phyloP scores from a whole-genome alignment of 2,329 filamentous ascomycete genomes.

The Ophidiomyces ophidiicola region DNA sequence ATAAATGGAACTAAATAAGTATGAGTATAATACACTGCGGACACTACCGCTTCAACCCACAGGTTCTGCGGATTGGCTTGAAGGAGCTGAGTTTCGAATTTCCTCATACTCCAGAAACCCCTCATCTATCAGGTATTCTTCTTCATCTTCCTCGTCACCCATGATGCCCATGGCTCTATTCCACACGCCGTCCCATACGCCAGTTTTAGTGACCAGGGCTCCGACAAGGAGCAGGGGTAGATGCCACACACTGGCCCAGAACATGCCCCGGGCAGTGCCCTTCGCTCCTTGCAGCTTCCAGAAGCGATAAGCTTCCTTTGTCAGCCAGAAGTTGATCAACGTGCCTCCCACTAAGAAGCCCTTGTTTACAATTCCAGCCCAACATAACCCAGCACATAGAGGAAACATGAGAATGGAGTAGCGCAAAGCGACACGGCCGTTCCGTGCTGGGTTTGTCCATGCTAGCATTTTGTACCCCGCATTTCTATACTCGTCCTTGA shows the following conservation, averaged over 20 bases:
- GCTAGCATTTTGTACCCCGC: conserved; percentile 61
- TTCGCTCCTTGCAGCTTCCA: conserved; percentile 66
- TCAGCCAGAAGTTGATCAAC: conserved; percentile 76
- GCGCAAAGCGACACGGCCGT: conserved; percentile 72
- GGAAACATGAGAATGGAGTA: conserved; percentile 81
- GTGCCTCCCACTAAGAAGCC: conserved; percentile 70
- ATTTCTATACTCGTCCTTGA: conserved; percentile 73
- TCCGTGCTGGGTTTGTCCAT: conserved; percentile 77
- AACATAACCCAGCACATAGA: conserved; percentile 69
- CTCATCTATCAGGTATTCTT: conserved; percentile 18
- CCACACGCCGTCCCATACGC: conserved; percentile 77
- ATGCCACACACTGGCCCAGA: conserved; percentile 98
- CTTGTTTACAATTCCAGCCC: conserved; percentile 69
- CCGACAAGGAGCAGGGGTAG: conserved; percentile 79
- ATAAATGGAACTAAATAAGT: not conserved
- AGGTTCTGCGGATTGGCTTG: not conserved
- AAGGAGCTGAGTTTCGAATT: not conserved
- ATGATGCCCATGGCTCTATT: conserved; percentile 49
- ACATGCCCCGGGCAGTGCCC: conserved; percentile 70
- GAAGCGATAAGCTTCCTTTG: conserved; percentile 66
- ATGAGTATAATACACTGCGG: not conserved
- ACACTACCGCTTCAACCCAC: not conserved
- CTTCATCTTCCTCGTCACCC: conserved; percentile 46
- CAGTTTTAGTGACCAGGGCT: conserved; percentile 86
- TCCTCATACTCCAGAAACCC: not conserved